A percentile compares a stretch with the other conserved stretches of the same genome.
These are phyloP conservation scores for Aspergillus avenaceus DNA, from an alignment of 495 filamentous ascomycete species.

Conservation along the genomic window DNA sequence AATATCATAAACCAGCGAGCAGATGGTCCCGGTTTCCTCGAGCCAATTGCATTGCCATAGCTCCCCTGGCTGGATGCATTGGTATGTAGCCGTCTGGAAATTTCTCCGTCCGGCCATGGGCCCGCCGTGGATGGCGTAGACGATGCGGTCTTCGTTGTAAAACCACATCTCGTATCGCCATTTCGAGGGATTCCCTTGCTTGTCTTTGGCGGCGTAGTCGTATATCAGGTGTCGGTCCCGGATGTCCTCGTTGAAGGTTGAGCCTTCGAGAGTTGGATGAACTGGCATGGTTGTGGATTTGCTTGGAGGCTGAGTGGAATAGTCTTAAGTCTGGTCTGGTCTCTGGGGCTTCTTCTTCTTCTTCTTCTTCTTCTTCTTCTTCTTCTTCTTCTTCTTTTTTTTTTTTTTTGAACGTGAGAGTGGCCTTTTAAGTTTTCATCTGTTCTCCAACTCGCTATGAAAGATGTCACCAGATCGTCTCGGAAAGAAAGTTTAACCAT, in stretches of 20 bases:
- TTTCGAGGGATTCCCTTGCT: constrained; percentile 30
- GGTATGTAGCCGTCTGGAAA: constrained; percentile 34
- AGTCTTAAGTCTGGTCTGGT: too few relatives aligned
- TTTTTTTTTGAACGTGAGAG: too few relatives aligned
- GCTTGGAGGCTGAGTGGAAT: too few relatives aligned
- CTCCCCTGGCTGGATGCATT: constrained; percentile 35
- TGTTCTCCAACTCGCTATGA: too few relatives aligned
- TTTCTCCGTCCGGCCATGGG: constrained; percentile 38
- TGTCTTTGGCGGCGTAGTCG: constrained; percentile 30
- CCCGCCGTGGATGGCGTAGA: constrained; percentile 40
- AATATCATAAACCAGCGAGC: constrained; percentile 37
- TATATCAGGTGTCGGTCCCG: constrained; percentile 38
- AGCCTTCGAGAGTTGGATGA: constrained; percentile 15
- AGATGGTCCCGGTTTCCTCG: constrained; percentile 37
- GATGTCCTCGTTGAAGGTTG: constrained; percentile 32
- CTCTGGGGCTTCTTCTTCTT: too few relatives aligned
- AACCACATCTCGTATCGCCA: constrained; percentile 46
- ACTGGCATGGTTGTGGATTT: too few relatives aligned
- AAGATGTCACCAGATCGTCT: too few relatives aligned
- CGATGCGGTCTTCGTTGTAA: constrained; percentile 35
- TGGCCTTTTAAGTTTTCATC: too few relatives aligned
- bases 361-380: too few relatives aligned
- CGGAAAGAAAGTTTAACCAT: too few relatives aligned
- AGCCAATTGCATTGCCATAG: constrained; percentile 41
- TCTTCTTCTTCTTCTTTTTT: too few relatives aligned